Conservation (phyloP, 1,284 basidiomycete species). For the Cystobasidium slooffiae region DNA sequence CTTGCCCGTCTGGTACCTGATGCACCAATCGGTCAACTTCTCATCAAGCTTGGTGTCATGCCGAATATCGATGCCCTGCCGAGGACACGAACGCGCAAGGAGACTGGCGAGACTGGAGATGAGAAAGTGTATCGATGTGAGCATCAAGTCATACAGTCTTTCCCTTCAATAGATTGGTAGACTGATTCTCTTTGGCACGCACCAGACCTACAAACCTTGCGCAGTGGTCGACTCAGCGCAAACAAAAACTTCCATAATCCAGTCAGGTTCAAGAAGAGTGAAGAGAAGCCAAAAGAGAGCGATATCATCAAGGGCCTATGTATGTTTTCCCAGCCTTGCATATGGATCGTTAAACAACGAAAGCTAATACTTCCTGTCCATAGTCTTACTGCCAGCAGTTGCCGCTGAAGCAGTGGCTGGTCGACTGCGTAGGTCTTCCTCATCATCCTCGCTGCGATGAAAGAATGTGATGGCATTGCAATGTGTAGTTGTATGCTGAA, state of each 20-base stretch:
- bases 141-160: not conserved
- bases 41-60: constrained; percentile 37
- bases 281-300: not conserved
- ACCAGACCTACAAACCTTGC: constrained; percentile 10
- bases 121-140: constrained; percentile 33
- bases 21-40: constrained; percentile 20
- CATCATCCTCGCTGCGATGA: no score
- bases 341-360: not conserved
- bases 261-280: not conserved
- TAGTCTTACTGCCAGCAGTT: constrained; percentile 19
- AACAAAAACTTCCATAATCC: constrained; percentile 30
- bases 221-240: constrained; percentile 18
- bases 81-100: constrained; percentile 10
- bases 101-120: constrained; percentile 19
- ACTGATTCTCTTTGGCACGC: not conserved
- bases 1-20: constrained; percentile 34
- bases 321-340: not conserved
- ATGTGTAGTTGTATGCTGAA: no score
- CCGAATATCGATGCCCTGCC: constrained; percentile 35
- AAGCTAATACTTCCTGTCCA: not conserved
- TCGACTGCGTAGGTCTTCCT: not conserved
- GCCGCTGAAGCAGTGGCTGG: constrained; percentile 14
- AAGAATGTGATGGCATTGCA: no score
- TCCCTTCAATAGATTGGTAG: not conserved
- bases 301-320: constrained; percentile 14